Base-by-base conservation (phyloP, 352 stramenopile genomes). In the Phytophthora colocasiae region DNA sequence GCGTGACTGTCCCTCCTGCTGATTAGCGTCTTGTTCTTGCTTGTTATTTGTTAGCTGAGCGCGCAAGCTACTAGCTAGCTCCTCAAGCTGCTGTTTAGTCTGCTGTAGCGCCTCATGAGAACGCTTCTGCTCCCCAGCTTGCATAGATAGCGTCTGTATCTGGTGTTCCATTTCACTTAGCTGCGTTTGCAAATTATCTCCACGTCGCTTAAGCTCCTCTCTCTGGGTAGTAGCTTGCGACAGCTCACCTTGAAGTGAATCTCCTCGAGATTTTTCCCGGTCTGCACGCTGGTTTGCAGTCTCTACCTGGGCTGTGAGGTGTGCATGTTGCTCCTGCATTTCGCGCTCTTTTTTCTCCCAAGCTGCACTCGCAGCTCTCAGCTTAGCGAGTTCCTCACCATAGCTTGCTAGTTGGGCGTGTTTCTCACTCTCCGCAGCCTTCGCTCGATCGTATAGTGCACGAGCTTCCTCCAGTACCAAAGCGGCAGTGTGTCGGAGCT, bases 351-450 rank as follows among this genome's bases (percentile, higher is more conserved):
- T 68, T 36, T 84, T 82, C 36, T 92, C 81, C 47, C 73, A 86
- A 29, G 73, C 67, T 4, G 62, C 47, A 26, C 75, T 88, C 11
- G 76, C 67, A 44, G 79, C 64, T 65, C 83, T 89, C 4, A 92
- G 43, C 27, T 79, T 73, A 6, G 73, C 68, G n/a, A 92, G 67
- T 34, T 95, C 84, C 39, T 89, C 80, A 15, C 88, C 73, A 4
- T 90, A 73, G n/a, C 90, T 87, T 8, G 80, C 83, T 14, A 93
- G 55, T 29, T 93, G 83, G 47, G 90, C 83, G 48, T 93, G 83
- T 53, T 93, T 96, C 54, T 92, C 85, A 31, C 81, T 80, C 39
- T 96, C 84, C 3, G 70, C 80, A 45, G 85, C 75, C 53, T 93
- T 96, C 0, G 84, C 84, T 34, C 81, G 84, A 15, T 93, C 82